Evolutionary conservation across 2,329 filamentous ascomycete genomes (phyloP), one percentile per base, ranked within the genome.

Genomic region (Graphilbum sp.): DNA sequence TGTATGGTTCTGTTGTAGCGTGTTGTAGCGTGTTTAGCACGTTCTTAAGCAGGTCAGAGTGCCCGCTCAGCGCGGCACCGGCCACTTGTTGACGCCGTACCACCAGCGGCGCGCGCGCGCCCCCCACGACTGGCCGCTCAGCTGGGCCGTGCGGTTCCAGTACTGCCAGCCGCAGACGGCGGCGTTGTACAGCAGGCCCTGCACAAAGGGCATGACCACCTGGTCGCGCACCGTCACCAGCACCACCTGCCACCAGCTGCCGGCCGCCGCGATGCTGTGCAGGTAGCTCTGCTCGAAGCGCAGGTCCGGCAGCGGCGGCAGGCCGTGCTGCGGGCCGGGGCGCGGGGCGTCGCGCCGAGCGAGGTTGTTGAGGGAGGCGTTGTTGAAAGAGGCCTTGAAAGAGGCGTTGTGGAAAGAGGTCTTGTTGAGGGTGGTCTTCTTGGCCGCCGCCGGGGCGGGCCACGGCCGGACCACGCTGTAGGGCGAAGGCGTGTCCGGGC

Each of bases 211-310:
- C 61, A 96, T 76, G 51, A 94, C 58, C 42, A 95, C 81, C 72
- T 95, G 90, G 58, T 98, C 90, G 51, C 84, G 69, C 27, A 82
- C 57, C 16, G 90, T 98, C 48, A 98, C 88, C 63, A 79, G 81
- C 8, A 72, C 68, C 24, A 98, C 72, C 54, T 75, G 74, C 63
- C 80, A 78, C 75, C 78, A 87, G 19, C 74, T 76, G 47, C 90
- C 73, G 27, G 86, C 85, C 40, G 74, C 67, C 46, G 79, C 72
- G 49, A 98, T 81, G 60, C 86, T 93, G 50, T 82, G 79, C 39
- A 98, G 70, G 58, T 98, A 98, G 66, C 87, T 95, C 69, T 98
- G 90, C 62, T 98, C 90, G 60, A 96, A 96, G 32, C 90, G 75
- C 47, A 98, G 64, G 61, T 98, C 90, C 4, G 87, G 86, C 52